Conservation (phyloP, 2,329 filamentous ascomycete genomes). For the Penicillium nordicum region DNA sequence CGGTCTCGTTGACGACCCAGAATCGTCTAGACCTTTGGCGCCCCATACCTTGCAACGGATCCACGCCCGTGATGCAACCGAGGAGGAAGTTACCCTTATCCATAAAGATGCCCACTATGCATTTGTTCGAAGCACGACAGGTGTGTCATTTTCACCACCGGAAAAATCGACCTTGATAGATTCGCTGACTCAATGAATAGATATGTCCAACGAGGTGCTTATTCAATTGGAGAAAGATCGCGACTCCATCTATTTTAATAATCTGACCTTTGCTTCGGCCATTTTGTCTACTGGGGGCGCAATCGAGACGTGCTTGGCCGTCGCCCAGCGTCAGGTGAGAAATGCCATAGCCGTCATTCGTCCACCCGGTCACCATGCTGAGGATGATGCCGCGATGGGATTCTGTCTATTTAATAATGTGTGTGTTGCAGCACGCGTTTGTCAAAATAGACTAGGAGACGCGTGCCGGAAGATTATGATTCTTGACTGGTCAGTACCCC, state of each 20-base stretch:
- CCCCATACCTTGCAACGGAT: constrained; percentile 66
- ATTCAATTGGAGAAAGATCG: constrained; percentile 65
- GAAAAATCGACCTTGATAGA: neutral
- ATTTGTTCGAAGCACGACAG: constrained; percentile 65
- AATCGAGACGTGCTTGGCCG: constrained; percentile 93
- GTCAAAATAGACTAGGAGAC: constrained; percentile 75
- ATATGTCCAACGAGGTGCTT: constrained; percentile 58
- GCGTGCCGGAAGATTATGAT: constrained; percentile 85
- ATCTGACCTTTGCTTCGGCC: constrained; percentile 75
- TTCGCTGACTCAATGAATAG: constrained; percentile 33
- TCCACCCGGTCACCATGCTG: constrained; percentile 92
- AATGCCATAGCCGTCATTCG: constrained; percentile 95
- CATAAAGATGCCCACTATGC: constrained; percentile 74
- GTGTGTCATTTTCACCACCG: constrained; percentile 26
- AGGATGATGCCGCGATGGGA: constrained; percentile 79
- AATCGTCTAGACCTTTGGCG: constrained; percentile 49
- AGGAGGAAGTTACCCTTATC: constrained; percentile 74
- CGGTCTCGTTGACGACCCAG: constrained; percentile 67
- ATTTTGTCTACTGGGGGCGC: constrained; percentile 84
- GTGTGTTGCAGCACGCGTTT: constrained; percentile 83
- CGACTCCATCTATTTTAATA: constrained; percentile 79
- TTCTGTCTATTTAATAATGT: constrained; percentile 99
- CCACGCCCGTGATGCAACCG: constrained; percentile 69
- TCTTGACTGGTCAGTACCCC: constrained; percentile 77
- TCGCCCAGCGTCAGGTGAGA: constrained; percentile 77